Conservation (phyloP, 257 asterid species). For the Forsythia viridissima region DNA sequence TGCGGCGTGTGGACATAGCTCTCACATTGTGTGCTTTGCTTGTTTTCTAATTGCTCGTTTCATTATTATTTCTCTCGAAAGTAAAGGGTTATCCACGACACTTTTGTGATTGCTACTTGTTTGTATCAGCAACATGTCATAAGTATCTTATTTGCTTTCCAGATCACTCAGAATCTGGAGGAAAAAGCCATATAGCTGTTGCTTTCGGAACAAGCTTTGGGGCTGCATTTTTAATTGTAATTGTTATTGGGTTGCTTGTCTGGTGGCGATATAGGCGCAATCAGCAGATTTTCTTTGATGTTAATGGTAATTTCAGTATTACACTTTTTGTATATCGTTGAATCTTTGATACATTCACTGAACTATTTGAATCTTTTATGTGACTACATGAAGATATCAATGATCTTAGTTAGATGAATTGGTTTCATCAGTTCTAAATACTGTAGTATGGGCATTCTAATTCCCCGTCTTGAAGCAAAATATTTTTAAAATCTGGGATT, state of each 20-base stretch:
- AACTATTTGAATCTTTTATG: neutral
- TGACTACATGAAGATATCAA: neutral
- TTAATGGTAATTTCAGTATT: constrained; percentile 58
- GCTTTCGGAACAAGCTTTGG: constrained; percentile 76
- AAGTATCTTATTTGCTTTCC: constrained; percentile 19
- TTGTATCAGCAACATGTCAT: neutral
- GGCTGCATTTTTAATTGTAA: constrained; percentile 49
- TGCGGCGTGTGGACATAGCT: neutral
- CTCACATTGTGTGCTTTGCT: neutral
- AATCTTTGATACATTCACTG: neutral
- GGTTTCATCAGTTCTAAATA: neutral
- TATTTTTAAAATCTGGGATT: neutral
- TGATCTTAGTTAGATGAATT: neutral
- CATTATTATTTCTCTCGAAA: neutral
- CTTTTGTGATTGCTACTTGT: neutral
- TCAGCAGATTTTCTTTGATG: constrained; percentile 93
- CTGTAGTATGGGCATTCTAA: neutral
- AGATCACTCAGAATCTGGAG: constrained; percentile 60
- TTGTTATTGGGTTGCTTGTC: constrained; percentile 51
- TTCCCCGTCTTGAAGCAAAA: neutral
- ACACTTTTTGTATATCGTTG: neutral
- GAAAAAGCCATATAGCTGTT: constrained; percentile 57
- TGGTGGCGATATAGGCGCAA: constrained; percentile 85
- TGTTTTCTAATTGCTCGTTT: neutral
- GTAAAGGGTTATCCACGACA: neutral